Conservation (phyloP, 768 basidiomycete genomes). For the Tephrocybe sp. region DNA sequence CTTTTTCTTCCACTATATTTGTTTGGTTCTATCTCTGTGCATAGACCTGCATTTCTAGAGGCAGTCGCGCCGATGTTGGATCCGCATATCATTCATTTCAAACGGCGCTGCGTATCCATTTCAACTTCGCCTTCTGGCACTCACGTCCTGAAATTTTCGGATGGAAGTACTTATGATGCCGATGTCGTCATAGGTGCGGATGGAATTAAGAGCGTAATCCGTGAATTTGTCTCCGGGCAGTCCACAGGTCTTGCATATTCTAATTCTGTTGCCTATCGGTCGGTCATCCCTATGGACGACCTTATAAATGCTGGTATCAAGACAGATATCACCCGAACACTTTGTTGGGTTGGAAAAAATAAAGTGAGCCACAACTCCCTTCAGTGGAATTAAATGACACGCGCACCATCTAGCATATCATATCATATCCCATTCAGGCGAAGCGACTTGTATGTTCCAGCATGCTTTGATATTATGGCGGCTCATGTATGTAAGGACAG, state of each 20-base stretch:
- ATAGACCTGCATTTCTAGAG: conserved; percentile 52
- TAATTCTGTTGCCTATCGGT: conserved; percentile 49
- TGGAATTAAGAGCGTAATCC: conserved; percentile 50
- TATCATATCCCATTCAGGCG: conserved; percentile 49
- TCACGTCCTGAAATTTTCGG: conserved; percentile 43
- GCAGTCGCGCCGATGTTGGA: conserved; percentile 45
- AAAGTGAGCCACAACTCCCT: conserved; percentile 35
- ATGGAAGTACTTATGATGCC: conserved; percentile 45
- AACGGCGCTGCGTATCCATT: conserved; percentile 48
- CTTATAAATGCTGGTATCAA: conserved; percentile 44
- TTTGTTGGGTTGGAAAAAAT: conserved; percentile 43
- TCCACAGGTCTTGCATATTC: conserved; percentile 37
- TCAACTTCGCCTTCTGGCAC: conserved; percentile 23
- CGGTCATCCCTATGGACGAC: conserved; percentile 39
- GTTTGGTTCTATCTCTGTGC: background rate
- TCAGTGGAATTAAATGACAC: background rate
- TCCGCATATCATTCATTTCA: conserved; percentile 42
- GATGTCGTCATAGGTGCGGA: conserved; percentile 55
- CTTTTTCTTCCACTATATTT: conserved; percentile 4
- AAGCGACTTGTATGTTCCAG: conserved; percentile 35
- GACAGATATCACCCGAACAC: conserved; percentile 35
- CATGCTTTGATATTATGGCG: background rate
- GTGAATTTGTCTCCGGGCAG: conserved; percentile 32
- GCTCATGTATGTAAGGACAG: conserved; percentile 18
- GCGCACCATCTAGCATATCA: conserved; percentile 42